phyloP scores from a whole-genome alignment of 139 green algal genomes.

The Chlamydomonas schloesseri region DNA sequence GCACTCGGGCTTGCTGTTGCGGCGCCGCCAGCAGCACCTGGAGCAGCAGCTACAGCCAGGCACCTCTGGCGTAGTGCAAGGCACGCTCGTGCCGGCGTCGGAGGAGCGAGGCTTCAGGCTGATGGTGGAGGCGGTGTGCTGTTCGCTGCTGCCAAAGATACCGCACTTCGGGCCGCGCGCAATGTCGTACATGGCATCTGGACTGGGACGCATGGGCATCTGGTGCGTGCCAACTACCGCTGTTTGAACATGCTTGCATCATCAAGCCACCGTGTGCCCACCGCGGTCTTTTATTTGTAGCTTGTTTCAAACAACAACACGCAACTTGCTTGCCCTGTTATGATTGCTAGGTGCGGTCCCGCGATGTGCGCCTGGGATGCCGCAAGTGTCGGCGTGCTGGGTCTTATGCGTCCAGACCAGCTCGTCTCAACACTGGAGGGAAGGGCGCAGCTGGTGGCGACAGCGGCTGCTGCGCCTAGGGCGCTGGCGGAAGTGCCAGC shows the following conservation, averaged over 20 bases:
- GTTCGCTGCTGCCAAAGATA: neutral
- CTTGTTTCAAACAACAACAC: too few species aligned
- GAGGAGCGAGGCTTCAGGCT: neutral
- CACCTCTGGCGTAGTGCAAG: neutral
- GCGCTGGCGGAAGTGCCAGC: too few species aligned
- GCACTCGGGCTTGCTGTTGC: neutral
- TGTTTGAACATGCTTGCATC: neutral
- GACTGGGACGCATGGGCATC: conserved; percentile 32
- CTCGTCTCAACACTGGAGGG: conserved; percentile 20
- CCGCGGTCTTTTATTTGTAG: too few species aligned
- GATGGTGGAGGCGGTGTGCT: conserved; percentile 20
- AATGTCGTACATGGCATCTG: neutral
- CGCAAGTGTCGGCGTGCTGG: neutral
- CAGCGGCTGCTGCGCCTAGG: too few species aligned
- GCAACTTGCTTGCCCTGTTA: neutral
- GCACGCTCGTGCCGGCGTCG: neutral
- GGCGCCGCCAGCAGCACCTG: neutral
- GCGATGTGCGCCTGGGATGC: neutral
- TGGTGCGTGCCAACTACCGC: neutral
- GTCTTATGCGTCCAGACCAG: conserved; percentile 24
- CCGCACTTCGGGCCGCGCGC: conserved; percentile 13
- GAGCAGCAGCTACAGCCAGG: neutral
- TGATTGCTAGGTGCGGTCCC: neutral
- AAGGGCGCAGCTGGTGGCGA: neutral
- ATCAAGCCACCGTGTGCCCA: neutral